Conservation (phyloP, 2,329 filamentous ascomycete species). For the Penicillium hesseltinei region DNA sequence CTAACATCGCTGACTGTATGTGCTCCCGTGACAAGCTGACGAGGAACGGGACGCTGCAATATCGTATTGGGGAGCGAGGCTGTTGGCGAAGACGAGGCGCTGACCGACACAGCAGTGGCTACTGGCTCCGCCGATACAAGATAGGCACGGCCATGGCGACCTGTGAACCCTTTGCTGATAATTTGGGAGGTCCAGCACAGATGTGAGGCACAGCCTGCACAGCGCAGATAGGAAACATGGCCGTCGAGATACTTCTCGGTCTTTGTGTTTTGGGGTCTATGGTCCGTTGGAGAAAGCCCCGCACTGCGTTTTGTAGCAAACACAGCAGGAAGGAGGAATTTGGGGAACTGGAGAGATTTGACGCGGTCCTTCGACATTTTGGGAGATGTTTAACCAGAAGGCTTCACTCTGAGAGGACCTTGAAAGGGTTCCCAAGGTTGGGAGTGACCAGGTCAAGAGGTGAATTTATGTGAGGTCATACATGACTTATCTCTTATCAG, state of each 20-base stretch:
- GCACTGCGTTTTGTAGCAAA: conserved; percentile 35
- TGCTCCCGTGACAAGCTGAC: conserved; percentile 61
- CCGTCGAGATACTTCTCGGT: conserved; percentile 43
- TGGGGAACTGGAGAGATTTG: conserved; percentile 46
- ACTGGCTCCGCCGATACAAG: conserved; percentile 53
- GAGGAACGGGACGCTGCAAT: conserved; percentile 55
- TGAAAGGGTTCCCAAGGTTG: neutral
- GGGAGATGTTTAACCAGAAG: too few species aligned
- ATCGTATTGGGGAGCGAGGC: conserved; percentile 58
- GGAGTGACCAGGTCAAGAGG: neutral
- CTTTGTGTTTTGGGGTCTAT: conserved; percentile 1
- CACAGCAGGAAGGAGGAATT: conserved; percentile 50
- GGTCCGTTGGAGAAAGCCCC: conserved; percentile 12
- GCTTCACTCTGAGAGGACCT: neutral
- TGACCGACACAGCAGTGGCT: conserved; percentile 30
- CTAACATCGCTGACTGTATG: conserved; percentile 62
- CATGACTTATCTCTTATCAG: conserved; percentile 2
- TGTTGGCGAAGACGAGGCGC: conserved; percentile 27
- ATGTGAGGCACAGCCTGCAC: conserved; percentile 58
- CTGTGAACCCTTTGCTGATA: conserved; percentile 64
- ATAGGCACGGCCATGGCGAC: conserved; percentile 63
- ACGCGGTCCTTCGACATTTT: conserved; percentile 18
- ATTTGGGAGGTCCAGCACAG: conserved; percentile 60
- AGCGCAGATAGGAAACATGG: conserved; percentile 57
- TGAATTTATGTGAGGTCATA: neutral